Base-by-base conservation (phyloP, 441 rosid species). In the Brassica hybrid region DNA sequence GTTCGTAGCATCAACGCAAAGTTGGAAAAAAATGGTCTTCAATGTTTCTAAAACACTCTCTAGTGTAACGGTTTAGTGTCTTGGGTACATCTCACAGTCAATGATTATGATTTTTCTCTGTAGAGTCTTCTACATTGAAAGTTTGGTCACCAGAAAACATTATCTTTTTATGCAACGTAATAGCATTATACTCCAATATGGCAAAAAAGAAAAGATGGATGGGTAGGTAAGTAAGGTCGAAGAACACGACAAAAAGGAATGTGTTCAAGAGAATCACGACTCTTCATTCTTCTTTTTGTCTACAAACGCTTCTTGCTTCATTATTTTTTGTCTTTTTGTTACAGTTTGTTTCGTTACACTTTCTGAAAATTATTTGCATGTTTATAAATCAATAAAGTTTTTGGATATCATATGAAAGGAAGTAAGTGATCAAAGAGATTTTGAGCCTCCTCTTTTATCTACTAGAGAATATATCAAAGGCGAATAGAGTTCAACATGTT, bases 1-100 rank as follows among this genome's bases (percentile, higher is more conserved):
- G 67, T 65, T 79, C 82, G 82, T 69, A 69, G 16, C 63, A 73
- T 34, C 25, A 61, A 72, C 74, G 81, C 77, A 50, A 9, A 11
- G 57, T 50, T 7, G 9, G 36, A 9, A 16, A 65, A 18, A n/a
- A 25, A 2, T 13, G 48, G 41, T 43, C 57, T 18, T 41, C 59
- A 16, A 11, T 19, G 25, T 61, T 30, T 54, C 59, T 54, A 56
- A 8, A 18, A 56, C 60, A 0, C 60, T 18, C 60, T 16, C 58
- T 21, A 54, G 54, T 48, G 21, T 52, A 52, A 52, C 11, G 21
- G 19, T 54, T 6, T 54, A 16, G 58, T 50, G 6, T 48, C 56
- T 43, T 45, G 18, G 4, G 21, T 54, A 54, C 58, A 54, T 54
- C 58, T 7, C 58, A 14, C 4, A 54, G 58, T 54, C 58, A 54